These are phyloP conservation scores for Fraxinus sp. DNA, from an alignment of 305 asterid genomes.

Conservation along the genomic window DNA sequence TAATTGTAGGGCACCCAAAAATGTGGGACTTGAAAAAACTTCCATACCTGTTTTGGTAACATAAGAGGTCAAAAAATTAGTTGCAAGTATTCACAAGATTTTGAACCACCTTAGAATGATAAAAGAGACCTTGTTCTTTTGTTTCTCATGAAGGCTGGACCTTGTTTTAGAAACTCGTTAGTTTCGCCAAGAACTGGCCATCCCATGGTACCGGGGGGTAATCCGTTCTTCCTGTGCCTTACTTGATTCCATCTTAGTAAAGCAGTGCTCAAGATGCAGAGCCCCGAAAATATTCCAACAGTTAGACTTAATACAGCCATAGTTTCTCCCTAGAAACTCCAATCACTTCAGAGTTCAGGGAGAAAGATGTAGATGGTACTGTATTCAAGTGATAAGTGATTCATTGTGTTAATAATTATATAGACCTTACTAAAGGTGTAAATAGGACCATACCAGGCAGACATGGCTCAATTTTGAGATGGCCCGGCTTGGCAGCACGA, in stretches of 20 bases:
- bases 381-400: constrained; percentile 37
- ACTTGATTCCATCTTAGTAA: constrained; percentile 82
- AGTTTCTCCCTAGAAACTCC: constrained; percentile 45
- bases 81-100: not conserved
- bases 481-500: not conserved
- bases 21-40: constrained; percentile 80
- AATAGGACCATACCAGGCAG: not conserved
- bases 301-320: constrained; percentile 62
- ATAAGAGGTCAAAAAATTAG: constrained; percentile 9
- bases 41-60: constrained; percentile 57
- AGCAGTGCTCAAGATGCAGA: constrained; percentile 63
- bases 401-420: constrained; percentile 17
- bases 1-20: constrained; percentile 88
- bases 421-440: not conserved
- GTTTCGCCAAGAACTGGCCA: constrained; percentile 97
- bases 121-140: constrained; percentile 75
- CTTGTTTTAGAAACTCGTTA: constrained; percentile 84
- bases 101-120: not conserved
- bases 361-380: constrained; percentile 16
- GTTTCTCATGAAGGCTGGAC: constrained; percentile 84
- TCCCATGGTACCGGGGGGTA: constrained; percentile 99
- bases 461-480: not conserved
- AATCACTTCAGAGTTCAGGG: constrained; percentile 28
- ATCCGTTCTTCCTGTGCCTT: constrained; percentile 67
- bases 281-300: constrained; percentile 52